phyloP scores from a whole-genome alignment of 1,139 yeast species.

The Suhomyces bokatorum region DNA sequence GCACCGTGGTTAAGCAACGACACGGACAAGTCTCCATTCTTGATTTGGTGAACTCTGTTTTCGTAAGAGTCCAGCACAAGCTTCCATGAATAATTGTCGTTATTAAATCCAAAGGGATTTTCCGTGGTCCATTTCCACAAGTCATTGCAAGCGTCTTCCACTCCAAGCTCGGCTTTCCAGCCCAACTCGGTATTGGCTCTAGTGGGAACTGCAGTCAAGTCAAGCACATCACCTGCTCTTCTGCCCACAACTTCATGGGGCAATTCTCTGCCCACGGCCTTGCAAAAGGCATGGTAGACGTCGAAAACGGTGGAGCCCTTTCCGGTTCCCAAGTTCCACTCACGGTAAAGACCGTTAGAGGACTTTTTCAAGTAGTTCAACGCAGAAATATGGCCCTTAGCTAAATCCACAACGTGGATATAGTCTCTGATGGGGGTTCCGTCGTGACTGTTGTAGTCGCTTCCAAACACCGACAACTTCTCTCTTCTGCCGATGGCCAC shows the following conservation, averaged over 20 bases:
- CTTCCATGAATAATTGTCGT: conserved; percentile 39
- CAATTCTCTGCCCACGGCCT: conserved; percentile 65
- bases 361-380: conserved; percentile 47
- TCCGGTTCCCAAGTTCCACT: conserved; percentile 86
- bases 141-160: conserved; percentile 69
- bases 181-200: conserved; percentile 66
- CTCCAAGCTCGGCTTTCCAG: conserved; percentile 60
- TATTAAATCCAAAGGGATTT: conserved; percentile 65
- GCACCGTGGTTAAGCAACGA: conserved; percentile 56
- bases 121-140: conserved; percentile 77
- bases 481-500: conserved; percentile 75
- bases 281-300: conserved; percentile 64
- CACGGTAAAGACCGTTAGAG: conserved; percentile 57
- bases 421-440: conserved; percentile 86
- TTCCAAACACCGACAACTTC: conserved; percentile 63
- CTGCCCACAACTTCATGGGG: conserved; percentile 67
- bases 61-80: conserved; percentile 20
- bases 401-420: conserved; percentile 79
- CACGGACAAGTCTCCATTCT: conserved; percentile 39
- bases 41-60: conserved; percentile 44
- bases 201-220: conserved; percentile 69
- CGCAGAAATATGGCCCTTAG: conserved; percentile 79
- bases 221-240: conserved; percentile 77
- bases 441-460: conserved; percentile 68
- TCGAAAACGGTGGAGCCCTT: conserved; percentile 77